Conservation (phyloP, 2,329 filamentous ascomycete genomes). For the Achaetomium macrosporum region DNA sequence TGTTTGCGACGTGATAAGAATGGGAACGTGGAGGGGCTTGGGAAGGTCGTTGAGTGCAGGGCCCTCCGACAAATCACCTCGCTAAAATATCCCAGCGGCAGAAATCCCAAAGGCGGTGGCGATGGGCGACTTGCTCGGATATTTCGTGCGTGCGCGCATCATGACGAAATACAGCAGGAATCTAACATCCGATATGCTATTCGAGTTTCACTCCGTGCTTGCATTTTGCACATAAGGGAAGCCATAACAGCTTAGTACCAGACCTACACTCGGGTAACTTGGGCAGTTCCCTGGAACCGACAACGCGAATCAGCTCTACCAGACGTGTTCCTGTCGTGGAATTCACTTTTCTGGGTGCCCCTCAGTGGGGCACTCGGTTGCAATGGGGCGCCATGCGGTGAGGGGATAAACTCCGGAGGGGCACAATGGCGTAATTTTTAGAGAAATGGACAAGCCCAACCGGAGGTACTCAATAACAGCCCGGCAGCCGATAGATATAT, state of each 20-base stretch:
- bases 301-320: neutral
- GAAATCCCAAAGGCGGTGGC: too few species aligned
- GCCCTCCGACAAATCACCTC: too few species aligned
- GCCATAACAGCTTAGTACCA: neutral
- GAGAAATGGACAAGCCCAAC: constrained; percentile 12
- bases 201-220: too few species aligned
- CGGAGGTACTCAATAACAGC: constrained; percentile 18
- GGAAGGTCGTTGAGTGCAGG: too few species aligned
- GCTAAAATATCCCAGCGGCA: too few species aligned
- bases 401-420: constrained; percentile 5
- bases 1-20: neutral
- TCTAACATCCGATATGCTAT: too few species aligned
- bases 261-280: too few species aligned
- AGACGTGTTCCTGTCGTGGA: constrained; percentile 6
- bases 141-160: too few species aligned
- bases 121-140: too few species aligned
- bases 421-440: constrained; percentile 26
- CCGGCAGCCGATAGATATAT: constrained; percentile 1
- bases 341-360: constrained; percentile 13
- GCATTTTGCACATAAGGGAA: neutral
- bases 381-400: neutral
- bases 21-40: too few species aligned
- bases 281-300: too few species aligned
- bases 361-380: constrained; percentile 17
- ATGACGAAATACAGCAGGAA: too few species aligned